phyloP scores from a whole-genome alignment of 257 asterid genomes.

The Rubia yunnanensis region DNA sequence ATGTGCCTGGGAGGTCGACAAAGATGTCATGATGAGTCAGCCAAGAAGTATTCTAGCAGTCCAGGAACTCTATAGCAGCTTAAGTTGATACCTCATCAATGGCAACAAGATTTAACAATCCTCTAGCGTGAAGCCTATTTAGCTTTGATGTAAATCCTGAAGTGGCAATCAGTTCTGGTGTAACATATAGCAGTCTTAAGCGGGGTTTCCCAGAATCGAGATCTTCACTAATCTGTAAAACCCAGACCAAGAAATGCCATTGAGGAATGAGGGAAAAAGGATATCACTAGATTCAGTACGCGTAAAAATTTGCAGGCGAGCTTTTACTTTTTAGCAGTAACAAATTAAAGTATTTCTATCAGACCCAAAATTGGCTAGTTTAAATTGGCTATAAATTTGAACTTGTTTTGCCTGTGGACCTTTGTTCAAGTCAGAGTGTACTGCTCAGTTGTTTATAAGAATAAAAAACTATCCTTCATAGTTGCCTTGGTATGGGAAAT shows the following conservation, averaged over 20 bases:
- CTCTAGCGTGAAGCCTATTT: constrained; percentile 66
- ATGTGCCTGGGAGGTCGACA: constrained; percentile 62
- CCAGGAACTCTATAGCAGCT: constrained; percentile 1
- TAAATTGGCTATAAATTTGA: neutral
- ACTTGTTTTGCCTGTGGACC: neutral
- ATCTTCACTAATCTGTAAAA: constrained; percentile 64
- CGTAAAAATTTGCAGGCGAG: neutral
- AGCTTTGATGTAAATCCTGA: constrained; percentile 75
- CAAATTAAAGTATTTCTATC: neutral
- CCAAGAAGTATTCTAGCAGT: constrained; percentile 18
- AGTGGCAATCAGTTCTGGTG: constrained; percentile 87
- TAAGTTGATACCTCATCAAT: constrained; percentile 68
- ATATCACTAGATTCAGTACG: neutral
- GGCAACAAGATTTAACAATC: constrained; percentile 75
- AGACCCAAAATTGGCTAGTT: neutral
- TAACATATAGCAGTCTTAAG: constrained; percentile 77
- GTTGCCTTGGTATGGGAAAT: no score
- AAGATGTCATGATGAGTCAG: constrained; percentile 4
- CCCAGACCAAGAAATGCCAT: constrained; percentile 6
- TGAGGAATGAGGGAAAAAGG: neutral
- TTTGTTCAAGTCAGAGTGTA: neutral
- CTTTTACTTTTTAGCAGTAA: neutral
- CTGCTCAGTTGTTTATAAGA: neutral
- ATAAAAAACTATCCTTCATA: neutral
- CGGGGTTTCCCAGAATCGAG: constrained; percentile 87